Base-by-base conservation (phyloP, 2,329 filamentous ascomycete genomes). In the Bipolaris victoriae region DNA sequence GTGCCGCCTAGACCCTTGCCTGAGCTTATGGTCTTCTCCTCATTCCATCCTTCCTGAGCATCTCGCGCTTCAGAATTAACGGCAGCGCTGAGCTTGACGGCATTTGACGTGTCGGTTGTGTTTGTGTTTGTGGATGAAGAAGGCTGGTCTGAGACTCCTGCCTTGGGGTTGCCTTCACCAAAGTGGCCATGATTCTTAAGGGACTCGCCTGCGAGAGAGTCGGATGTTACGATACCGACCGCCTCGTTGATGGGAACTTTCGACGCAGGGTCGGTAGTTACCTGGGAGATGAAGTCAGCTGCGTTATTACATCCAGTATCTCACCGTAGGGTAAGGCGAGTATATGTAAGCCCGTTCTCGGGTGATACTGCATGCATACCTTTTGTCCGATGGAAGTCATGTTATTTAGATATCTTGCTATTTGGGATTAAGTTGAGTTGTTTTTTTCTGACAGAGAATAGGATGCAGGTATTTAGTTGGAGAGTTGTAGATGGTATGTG, bases 151-250 rank as follows among this genome's bases (percentile, higher is more conserved):
- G 79, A 78, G 5, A 80, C 80, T 39, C 81, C 79, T 16, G 82
- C 80, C 60, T 83, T 79, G 22, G 81, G 79, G 76, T 91, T 90
- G 55, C 82, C 75, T 26, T 82, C 74, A 39, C 83, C 78, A 67
- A 90, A 91, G 11, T 75, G 78, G 62, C 89, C 90, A 55, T 82
- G 82, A 20, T 79, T 65, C 45, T 81, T 78, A 57, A 86, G 77
- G 0, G 90, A 95, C 69, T 94, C 88, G 57, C 86, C 88, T 10
- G 91, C 91, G 5, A 96, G 86, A 6, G 90, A 94, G 76, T 89
- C 90, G 13, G 83, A 79, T 43, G 83, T 78, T 1, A 94, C 82
- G 24, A 81, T 68, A 50, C 91, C 91, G 5, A 88, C 79, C 13
- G 82, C 79, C 74, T 95, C 91, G 15, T 79, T 73, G 57, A 81